phyloP scores from a whole-genome alignment of 73 alveolate genomes.

The Loxodes magnus region DNA sequence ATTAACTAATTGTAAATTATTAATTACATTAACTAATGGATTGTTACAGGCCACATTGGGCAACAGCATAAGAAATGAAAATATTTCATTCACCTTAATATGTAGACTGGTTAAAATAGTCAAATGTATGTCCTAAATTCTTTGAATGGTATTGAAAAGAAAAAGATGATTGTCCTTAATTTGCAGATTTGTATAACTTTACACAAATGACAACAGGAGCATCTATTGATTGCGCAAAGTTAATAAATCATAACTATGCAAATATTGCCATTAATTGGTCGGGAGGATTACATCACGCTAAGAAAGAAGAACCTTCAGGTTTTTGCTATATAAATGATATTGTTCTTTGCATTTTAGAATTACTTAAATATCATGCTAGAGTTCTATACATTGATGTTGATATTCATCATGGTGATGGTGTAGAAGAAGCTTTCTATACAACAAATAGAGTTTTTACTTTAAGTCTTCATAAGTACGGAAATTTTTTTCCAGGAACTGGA shows the following conservation, averaged over 20 bases:
- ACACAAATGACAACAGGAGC: conserved; percentile 57
- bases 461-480: conserved; percentile 92
- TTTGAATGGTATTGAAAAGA: too few relatives aligned
- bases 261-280: conserved; percentile 95
- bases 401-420: conserved; percentile 99
- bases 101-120: too few relatives aligned
- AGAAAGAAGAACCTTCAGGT: conserved; percentile 91
- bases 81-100: background rate
- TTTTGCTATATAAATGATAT: conserved; percentile 95
- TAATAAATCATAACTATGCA: conserved; percentile 43
- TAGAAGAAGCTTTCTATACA: conserved; percentile 93
- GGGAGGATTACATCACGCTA: conserved; percentile 98
- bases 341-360: conserved; percentile 88
- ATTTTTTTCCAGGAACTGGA: conserved; percentile 98
- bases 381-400: conserved; percentile 96
- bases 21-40: conserved; percentile 62
- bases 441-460: conserved; percentile 93
- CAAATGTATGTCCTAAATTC: conserved; percentile 21
- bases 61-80: conserved; percentile 43
- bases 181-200: background rate
- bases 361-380: conserved; percentile 78
- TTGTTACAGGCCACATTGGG: conserved; percentile 28
- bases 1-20: conserved; percentile 71
- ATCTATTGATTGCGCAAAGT: conserved; percentile 74
- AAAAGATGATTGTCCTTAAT: conserved; percentile 19